Evolutionary conservation across 2,329 filamentous ascomycete species (phyloP).

Genomic region (Nigrograna mackinnonii): DNA sequence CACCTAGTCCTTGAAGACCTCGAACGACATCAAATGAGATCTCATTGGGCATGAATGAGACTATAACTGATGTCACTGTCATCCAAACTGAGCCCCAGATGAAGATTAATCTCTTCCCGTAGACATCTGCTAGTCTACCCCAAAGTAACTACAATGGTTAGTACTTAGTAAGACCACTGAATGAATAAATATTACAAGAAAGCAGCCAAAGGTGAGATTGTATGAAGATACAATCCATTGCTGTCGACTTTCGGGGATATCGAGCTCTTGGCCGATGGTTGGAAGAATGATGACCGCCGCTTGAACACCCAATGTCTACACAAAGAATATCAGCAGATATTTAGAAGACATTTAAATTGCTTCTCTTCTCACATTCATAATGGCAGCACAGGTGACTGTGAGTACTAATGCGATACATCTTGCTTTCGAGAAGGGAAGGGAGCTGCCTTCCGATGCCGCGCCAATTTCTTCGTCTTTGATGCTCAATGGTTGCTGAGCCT

Average conservation of each 20-base stretch:
- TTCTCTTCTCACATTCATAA: slow-evolving; percentile 39
- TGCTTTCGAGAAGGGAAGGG: slow-evolving; percentile 33
- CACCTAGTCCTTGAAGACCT: slow-evolving; percentile 68
- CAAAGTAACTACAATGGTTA: slow-evolving; percentile 55
- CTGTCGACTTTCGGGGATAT: slow-evolving; percentile 61
- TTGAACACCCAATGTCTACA: slow-evolving; percentile 60
- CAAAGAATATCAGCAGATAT: slow-evolving; percentile 3
- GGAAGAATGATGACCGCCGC: slow-evolving; percentile 66
- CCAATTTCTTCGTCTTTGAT: slow-evolving; percentile 9
- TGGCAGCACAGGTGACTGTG: slow-evolving; percentile 30
- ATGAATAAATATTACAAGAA: slow-evolving; percentile 43
- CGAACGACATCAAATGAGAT: slow-evolving; percentile 70
- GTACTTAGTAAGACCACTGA: not conserved
- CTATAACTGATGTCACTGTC: slow-evolving; percentile 59
- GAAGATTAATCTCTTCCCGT: slow-evolving; percentile 68
- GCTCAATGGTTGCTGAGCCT: slow-evolving; percentile 11
- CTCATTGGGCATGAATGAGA: slow-evolving; percentile 68
- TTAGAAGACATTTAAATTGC: not conserved
- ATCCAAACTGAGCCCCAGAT: slow-evolving; percentile 67
- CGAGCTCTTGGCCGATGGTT: slow-evolving; percentile 60
- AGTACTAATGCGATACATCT: slow-evolving; percentile 31
- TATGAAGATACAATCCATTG: slow-evolving; percentile 72
- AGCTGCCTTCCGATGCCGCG: not conserved
- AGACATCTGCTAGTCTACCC: slow-evolving; percentile 70
- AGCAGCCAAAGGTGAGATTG: slow-evolving; percentile 68